phyloP scores from a whole-genome alignment of 805 yeast genomes.

The Suhomyces canberraensis region DNA sequence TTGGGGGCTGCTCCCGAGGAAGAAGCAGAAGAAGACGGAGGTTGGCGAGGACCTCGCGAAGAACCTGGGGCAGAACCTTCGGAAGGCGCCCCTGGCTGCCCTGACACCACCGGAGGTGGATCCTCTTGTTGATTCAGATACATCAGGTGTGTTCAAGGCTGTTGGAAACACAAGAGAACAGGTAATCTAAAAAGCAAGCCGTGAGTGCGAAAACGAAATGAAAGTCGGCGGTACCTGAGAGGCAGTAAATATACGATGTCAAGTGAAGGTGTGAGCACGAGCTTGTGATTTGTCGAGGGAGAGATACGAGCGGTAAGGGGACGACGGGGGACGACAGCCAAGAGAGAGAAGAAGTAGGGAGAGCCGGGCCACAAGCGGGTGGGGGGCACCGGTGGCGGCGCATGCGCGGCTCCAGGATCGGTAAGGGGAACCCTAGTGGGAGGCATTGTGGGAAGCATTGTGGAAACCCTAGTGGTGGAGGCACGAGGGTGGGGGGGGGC shows the following conservation, averaged over 20 bases:
- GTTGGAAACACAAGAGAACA: background rate
- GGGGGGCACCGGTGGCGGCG: background rate
- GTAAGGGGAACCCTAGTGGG: no score
- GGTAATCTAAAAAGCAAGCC: background rate
- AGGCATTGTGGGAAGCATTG: no score
- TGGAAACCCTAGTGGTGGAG: background rate
- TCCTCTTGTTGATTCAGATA: constrained; percentile 2
- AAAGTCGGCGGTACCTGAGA: constrained; percentile 5
- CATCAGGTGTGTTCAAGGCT: constrained; percentile 1
- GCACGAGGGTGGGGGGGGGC: background rate
- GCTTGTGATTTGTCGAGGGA: background rate
- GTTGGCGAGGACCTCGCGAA: background rate
- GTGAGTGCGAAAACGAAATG: background rate
- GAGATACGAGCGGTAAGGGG: background rate
- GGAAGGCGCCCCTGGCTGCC: background rate
- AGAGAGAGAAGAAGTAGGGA: no score
- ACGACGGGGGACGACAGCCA: background rate
- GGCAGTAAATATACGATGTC: constrained; percentile 7
- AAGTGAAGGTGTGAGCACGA: background rate
- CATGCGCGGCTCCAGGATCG: no score
- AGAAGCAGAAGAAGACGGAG: no score
- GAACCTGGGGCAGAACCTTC: background rate
- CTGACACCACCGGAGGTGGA: constrained; percentile 2
- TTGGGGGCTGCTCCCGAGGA: no score
- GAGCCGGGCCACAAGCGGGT: background rate